phyloP scores from a whole-genome alignment of 352 stramenopile genomes.

The Phytophthora parvispora region DNA sequence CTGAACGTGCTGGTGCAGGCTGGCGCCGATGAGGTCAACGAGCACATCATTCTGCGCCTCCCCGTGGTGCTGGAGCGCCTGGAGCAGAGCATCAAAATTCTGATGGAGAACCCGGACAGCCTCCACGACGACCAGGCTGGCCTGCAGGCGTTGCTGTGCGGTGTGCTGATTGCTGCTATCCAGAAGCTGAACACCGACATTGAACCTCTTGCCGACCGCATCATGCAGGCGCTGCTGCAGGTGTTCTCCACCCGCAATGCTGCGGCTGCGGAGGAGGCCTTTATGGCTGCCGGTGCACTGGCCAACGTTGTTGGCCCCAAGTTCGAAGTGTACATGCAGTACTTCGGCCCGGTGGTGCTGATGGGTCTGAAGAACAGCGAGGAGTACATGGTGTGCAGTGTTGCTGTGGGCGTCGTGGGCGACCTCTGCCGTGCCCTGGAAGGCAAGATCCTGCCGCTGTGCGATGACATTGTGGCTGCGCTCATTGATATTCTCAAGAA shows the following conservation, averaged over 20 bases:
- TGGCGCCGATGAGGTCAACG: conserved; percentile 76
- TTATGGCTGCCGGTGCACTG: conserved; percentile 95
- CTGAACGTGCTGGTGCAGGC: conserved; percentile 95
- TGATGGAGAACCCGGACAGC: conserved; percentile 81
- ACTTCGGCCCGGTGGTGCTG: conserved; percentile 94
- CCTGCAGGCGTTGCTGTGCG: conserved; percentile 90
- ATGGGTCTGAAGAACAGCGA: conserved; percentile 95
- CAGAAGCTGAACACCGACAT: conserved; percentile 95
- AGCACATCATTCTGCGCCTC: conserved; percentile 86
- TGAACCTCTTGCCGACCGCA: conserved; percentile 89
- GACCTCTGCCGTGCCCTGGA: conserved; percentile 97
- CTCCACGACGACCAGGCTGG: conserved; percentile 81
- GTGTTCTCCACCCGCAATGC: conserved; percentile 96
- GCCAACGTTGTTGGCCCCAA: conserved; percentile 94
- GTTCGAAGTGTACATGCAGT: conserved; percentile 97
- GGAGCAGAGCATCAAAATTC: conserved; percentile 70
- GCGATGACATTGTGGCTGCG: conserved; percentile 95
- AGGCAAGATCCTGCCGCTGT: conserved; percentile 92
- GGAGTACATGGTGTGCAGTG: conserved; percentile 97
- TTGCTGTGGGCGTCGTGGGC: conserved; percentile 96
- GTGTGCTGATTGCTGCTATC: conserved; percentile 94
- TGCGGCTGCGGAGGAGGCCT: conserved; percentile 96
- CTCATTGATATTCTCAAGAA: conserved; percentile 98
- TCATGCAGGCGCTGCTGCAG: conserved; percentile 97
- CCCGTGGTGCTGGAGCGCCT: conserved; percentile 84